Base-by-base conservation (phyloP, 352 stramenopile species). In the Pythium rishiriense region DNA sequence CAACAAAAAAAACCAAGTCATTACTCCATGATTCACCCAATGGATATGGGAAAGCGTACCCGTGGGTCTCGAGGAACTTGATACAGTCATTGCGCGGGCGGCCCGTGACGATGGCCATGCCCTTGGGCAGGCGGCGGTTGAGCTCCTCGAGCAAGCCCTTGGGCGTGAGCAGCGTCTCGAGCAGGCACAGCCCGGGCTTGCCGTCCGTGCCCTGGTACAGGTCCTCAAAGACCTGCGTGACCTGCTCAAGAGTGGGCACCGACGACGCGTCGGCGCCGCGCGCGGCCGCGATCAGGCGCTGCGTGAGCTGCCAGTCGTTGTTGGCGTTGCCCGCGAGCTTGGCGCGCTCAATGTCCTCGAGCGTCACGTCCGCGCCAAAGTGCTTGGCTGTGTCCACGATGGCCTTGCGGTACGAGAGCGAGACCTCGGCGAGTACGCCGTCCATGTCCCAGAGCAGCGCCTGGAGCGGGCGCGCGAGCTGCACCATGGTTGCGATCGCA, bases 381-480 rank as follows among this genome's bases (percentile, higher is more conserved):
- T 86, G 74, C 45, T 81, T 76, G 31, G 89, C 90, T 1, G 92
- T 98, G 45, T 87, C 70, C 2, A 94, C 62, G 69, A 98, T 98
- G 10, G 93, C 90, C 43, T 85, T 79, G 55, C 94, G 88, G 70
- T 99, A 99, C n/a, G 91, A 98, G 57, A 90, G 75, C 21, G 86
- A 95, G 5, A 99, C 97, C 62, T 99, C 96, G 58, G 96, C 97
- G 46, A 99, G 78, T 35, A 99, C 96, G 60, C 97, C 96, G 75
- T 99, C 97, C 96, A 99, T 99, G 77, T 99, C 96, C 61, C 98
- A 87, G 31, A 99, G 81, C 50, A 98, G 73, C 37, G 87, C 88
- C 60, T 93, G 64, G 42, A 88, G 60, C 49, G 66, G 53, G 29
- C 64, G 64, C 49, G 55, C 21, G 24, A 64, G 50, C 56, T 70